A percentile compares a stretch with the other conserved stretches of the same genome.
phyloP scores from a whole-genome alignment of 352 stramenopile genomes.

The Phytophthora cryptogea region DNA sequence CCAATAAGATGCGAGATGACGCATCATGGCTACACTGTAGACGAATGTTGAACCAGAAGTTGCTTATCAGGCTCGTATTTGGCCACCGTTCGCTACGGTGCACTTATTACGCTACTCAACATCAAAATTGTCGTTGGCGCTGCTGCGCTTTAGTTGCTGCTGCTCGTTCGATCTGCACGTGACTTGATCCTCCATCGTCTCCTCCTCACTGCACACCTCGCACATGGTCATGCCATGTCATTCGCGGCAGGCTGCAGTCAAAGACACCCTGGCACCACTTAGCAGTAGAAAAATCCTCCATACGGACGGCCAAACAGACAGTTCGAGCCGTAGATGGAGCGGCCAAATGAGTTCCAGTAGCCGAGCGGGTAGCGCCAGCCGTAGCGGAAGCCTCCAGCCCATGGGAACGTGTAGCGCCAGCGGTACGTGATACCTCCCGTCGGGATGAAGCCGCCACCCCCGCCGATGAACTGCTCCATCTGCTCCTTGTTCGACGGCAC shows the following conservation, averaged over 20 bases:
- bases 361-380: constrained; percentile 47
- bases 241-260: constrained; percentile 15
- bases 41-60: constrained; percentile 3
- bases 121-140: constrained; percentile 11
- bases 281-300: constrained; percentile 47
- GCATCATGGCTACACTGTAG: constrained; percentile 15
- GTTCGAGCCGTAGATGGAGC: constrained; percentile 29
- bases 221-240: constrained; percentile 18
- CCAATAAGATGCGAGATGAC: constrained; percentile 5
- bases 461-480: constrained; percentile 27
- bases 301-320: constrained; percentile 37
- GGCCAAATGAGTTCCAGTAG: constrained; percentile 45
- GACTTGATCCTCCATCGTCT: neutral
- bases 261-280: constrained; percentile 15
- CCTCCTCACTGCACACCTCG: constrained; percentile 15
- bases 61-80: neutral
- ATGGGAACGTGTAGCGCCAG: constrained; percentile 36
- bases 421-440: constrained; percentile 38
- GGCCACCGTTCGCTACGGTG: neutral
- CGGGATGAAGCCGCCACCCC: constrained; percentile 35
- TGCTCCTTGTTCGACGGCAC: constrained; percentile 27
- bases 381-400: constrained; percentile 28
- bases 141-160: constrained; percentile 4
- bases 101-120: constrained; percentile 27
- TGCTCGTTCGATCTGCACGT: neutral